Conservation (phyloP, 2,329 filamentous ascomycete genomes). For the Pseudocercospora cruenta region DNA sequence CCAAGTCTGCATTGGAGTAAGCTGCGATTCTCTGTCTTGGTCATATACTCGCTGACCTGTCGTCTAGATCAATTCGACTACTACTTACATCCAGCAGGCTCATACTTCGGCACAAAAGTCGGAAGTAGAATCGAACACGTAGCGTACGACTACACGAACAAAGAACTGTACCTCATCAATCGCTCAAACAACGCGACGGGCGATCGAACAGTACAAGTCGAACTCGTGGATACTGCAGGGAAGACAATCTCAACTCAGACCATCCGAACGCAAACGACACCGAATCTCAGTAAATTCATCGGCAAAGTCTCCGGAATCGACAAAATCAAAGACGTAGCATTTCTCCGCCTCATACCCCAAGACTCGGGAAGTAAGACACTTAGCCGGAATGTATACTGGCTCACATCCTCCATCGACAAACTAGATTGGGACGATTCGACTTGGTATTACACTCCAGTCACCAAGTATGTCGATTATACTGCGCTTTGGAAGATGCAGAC, state of each 20-base stretch:
- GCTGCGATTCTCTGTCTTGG: not conserved
- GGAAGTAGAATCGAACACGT: conserved; percentile 17
- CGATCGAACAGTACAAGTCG: conserved; percentile 3
- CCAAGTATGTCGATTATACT: conserved; percentile 4
- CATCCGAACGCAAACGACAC: not conserved
- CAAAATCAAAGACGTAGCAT: conserved; percentile 17
- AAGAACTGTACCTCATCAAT: conserved; percentile 15
- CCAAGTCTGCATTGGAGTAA: conserved; percentile 18
- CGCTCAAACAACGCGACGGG: not conserved
- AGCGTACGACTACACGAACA: conserved; percentile 9
- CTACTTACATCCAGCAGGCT: conserved; percentile 19
- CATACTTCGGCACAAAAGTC: conserved; percentile 20
- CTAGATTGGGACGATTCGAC: conserved; percentile 17
- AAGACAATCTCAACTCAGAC: not conserved
- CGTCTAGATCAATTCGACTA: conserved; percentile 15
- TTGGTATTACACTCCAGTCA: conserved; percentile 18
- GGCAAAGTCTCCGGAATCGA: conserved; percentile 7
- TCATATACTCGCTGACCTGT: not conserved
- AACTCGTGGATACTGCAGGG: conserved; percentile 6
- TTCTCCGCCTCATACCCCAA: conserved; percentile 12
- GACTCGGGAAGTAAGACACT: not conserved
- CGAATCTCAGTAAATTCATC: conserved; percentile 14
- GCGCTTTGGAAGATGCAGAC: conserved; percentile 7
- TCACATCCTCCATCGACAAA: conserved; percentile 2
- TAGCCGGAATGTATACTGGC: conserved; percentile 21